phyloP scores from a whole-genome alignment of 139 green algal genomes.

The Haematococcus lacustris region DNA sequence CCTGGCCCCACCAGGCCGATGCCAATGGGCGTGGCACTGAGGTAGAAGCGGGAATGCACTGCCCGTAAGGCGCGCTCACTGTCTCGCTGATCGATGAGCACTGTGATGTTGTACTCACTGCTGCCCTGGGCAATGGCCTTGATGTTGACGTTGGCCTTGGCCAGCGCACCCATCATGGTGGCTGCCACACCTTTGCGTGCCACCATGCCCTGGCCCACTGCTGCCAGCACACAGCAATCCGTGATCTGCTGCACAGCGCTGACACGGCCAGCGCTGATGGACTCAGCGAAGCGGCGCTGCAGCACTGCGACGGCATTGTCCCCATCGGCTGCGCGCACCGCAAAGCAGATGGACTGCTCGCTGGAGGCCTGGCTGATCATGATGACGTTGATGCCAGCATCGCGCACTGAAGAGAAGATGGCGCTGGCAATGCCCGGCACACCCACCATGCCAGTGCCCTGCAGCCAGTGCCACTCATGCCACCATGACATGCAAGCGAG shows the following conservation, averaged over 20 bases:
- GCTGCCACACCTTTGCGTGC: slow-evolving; percentile 71
- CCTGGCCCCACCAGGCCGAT: slow-evolving; percentile 88
- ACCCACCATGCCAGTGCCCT: slow-evolving; percentile 93
- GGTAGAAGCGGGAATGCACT: slow-evolving; percentile 93
- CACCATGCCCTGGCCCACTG: slow-evolving; percentile 91
- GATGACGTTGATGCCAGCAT: slow-evolving; percentile 91
- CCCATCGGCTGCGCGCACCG: slow-evolving; percentile 55
- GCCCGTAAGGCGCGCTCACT: slow-evolving; percentile 66
- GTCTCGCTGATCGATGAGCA: slow-evolving; percentile 78
- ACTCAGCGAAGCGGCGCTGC: slow-evolving; percentile 57
- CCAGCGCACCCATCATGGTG: slow-evolving; percentile 89
- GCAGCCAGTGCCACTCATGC: slow-evolving; percentile 1
- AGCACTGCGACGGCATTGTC: slow-evolving; percentile 32
- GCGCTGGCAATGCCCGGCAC: slow-evolving; percentile 85
- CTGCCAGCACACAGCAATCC: slow-evolving; percentile 88
- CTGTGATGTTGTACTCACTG: slow-evolving; percentile 98
- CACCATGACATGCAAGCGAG: not conserved
- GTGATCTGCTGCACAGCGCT: slow-evolving; percentile 59
- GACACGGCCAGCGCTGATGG: slow-evolving; percentile 68
- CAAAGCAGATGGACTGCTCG: slow-evolving; percentile 98
- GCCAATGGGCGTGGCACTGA: slow-evolving; percentile 77
- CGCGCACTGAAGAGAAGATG: slow-evolving; percentile 83
- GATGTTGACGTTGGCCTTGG: slow-evolving; percentile 92
- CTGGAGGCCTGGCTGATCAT: slow-evolving; percentile 94
- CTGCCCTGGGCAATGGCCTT: slow-evolving; percentile 82